Base-by-base conservation (phyloP, 1,284 basidiomycete genomes). In the Cystobasidiaceae sp. region DNA sequence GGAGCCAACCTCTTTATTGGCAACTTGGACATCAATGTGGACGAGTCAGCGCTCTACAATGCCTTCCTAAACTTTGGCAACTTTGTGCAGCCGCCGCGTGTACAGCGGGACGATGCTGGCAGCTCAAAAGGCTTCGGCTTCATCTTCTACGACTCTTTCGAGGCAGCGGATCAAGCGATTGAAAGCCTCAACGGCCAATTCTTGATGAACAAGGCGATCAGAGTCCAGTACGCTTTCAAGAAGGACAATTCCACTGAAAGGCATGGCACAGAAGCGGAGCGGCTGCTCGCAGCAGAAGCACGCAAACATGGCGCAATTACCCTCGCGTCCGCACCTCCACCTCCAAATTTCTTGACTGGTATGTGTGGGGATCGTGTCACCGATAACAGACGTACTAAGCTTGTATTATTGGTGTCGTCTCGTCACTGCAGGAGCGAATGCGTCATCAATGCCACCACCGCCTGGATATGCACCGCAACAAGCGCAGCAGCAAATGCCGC, bases 201-300 rank as follows among this genome's bases (percentile, higher is more conserved):
- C 83, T 82, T 98, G 49, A 93, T 94, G 86, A 97, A 97, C 81
- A 96, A 96, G 78, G 88, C 93, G 66, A 90, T 97, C 75, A 87
- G 87, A 17, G 93, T 97, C 15, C 91, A 94, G 77, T 97, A 96
- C 76, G 94, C 94, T 3, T 94, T 97, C 83, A 97, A 97, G 78
- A 97, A 97, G 80, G 96, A 98, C 73, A 91, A 90, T 61, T 97
- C 97, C 77, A 93, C 93, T 67, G 94, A 98, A 77, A 84, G 93
- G 17, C 96, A 98, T 74, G 96, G 94, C 34, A 96, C 93, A 3
- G 82, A 89, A 21, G 93, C 96, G 2, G 94, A 98, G 79, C 86
- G 94, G 67, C 83, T 97, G 48, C 84, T 98, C 70, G 93, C 94
- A 1, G 86, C 90, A 1, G 93, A 97, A 78, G 94, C 96, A 41